Base-by-base conservation (phyloP, 345 rosid genomes). In the Gossypium bickii region DNA sequence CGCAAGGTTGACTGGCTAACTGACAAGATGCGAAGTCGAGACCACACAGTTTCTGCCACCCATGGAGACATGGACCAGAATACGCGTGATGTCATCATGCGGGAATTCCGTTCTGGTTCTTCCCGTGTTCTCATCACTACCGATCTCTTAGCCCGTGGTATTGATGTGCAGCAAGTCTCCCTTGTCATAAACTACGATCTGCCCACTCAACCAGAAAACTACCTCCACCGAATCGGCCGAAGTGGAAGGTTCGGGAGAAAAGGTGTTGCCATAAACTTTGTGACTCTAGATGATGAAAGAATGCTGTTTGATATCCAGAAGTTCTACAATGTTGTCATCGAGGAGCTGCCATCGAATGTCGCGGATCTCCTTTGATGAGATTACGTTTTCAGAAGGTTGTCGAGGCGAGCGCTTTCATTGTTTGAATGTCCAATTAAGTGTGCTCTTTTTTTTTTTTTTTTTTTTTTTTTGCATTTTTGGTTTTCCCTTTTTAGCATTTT, bases 1-100 rank as follows among this genome's bases (percentile, higher is more conserved):
- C 93, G 97, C 74, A 93, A 93, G 87, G 98, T 93, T 0, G 98
- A 93, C 77, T 91, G 98, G 97, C 83, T 93, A 12, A 89, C 98
- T 0, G 98, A 89, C 83, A 83, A 89, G 77, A 86, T 91, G 97
- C 74, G 90, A 75, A 75, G 86, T 83, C 89, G 92, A 61, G 98
- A 93, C 82, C 98, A 93, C 81, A 93, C 97, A 0, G 93, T 93
- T 34, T 93, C 97, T 34, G 97, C 98, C 6, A 92, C 97, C 24
- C 97, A 92, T 22, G 97, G 97, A 74, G 93, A 92, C 86, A 92
- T 90, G 97, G 97, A 93, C 75, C 97, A 91, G 86, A 91, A 88
- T 87, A 89, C 90, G 0, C 87, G 93, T 49, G 98, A 93, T 77
- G 87, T 93, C 59, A 93, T 93, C 76, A 91, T 89, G 97, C 84